Conservation (phyloP, 2,329 filamentous ascomycete species). For the Tympanopsis confertula region DNA sequence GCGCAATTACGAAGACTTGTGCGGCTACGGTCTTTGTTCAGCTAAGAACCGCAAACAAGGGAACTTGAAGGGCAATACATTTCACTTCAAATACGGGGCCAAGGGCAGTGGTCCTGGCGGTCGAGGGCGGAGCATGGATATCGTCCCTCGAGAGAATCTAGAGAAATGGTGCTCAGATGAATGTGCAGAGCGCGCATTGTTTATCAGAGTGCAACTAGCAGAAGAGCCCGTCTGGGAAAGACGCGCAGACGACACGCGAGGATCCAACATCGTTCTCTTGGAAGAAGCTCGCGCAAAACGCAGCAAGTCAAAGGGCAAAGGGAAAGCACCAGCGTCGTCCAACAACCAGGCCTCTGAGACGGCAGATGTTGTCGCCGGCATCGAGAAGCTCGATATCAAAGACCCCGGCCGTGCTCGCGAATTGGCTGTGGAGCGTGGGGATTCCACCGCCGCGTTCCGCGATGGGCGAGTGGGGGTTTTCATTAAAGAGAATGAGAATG, state of each 20-base stretch:
- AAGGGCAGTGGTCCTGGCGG: slow-evolving; percentile 16
- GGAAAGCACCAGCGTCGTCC: slow-evolving; percentile 5
- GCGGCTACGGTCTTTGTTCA: slow-evolving; percentile 74
- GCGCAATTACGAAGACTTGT: slow-evolving; percentile 70
- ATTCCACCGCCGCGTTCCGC: slow-evolving; percentile 4
- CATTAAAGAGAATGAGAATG: slow-evolving; percentile 6
- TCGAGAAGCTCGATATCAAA: slow-evolving; percentile 29
- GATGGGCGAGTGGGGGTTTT: slow-evolving; percentile 2
- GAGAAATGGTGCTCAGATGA: slow-evolving; percentile 78
- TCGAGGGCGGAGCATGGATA: slow-evolving; percentile 32
- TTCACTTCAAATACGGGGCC: slow-evolving; percentile 41
- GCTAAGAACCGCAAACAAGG: slow-evolving; percentile 42
- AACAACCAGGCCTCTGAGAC: slow-evolving; percentile 14
- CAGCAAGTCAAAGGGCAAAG: slow-evolving; percentile 27
- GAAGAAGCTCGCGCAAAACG: slow-evolving; percentile 46
- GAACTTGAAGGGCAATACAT: slow-evolving; percentile 50
- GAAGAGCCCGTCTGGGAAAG: slow-evolving; percentile 80
- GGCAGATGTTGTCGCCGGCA: slow-evolving; percentile 25
- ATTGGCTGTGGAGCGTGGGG: slow-evolving; percentile 38
- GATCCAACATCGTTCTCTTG: slow-evolving; percentile 47
- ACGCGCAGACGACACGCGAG: slow-evolving; percentile 33
- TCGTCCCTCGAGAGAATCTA: slow-evolving; percentile 60
- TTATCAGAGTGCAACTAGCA: slow-evolving; percentile 77
- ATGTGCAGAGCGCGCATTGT: slow-evolving; percentile 71
- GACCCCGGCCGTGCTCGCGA: slow-evolving; percentile 23